Evolutionary conservation across 2,329 filamentous ascomycete genomes (phyloP).

Genomic region (Tolypocladium nubicola): DNA sequence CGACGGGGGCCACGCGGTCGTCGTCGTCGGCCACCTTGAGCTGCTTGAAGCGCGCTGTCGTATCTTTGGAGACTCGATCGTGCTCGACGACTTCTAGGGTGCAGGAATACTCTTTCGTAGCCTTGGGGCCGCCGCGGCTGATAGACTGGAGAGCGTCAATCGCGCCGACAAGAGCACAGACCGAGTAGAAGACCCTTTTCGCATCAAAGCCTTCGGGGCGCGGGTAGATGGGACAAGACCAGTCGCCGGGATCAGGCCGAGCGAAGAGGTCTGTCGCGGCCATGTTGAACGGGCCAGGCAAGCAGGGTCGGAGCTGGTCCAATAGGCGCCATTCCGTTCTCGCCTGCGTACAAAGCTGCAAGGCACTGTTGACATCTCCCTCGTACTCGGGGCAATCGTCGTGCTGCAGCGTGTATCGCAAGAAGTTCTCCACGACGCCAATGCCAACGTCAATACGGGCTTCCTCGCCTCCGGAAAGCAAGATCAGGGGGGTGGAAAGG

Average conservation of each 20-base stretch:
- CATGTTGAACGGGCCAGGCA: slow-evolving; percentile 76
- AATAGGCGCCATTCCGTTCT: slow-evolving; percentile 55
- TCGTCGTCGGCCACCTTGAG: slow-evolving; percentile 23
- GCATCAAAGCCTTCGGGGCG: slow-evolving; percentile 30
- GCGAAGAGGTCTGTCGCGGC: slow-evolving; percentile 61
- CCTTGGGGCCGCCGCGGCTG: slow-evolving; percentile 11
- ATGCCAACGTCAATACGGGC: slow-evolving; percentile 45
- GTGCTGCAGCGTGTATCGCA: slow-evolving; percentile 78
- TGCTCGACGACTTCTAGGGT: slow-evolving; percentile 52
- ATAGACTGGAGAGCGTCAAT: slow-evolving; percentile 19
- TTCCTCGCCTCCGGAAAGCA: slow-evolving; percentile 44
- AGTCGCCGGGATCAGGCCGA: slow-evolving; percentile 16
- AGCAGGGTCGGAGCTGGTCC: slow-evolving; percentile 32
- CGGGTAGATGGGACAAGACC: slow-evolving; percentile 14
- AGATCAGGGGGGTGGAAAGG: slow-evolving; percentile 51
- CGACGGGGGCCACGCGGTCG: slow-evolving; percentile 27
- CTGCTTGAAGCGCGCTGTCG: slow-evolving; percentile 32
- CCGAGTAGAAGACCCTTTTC: slow-evolving; percentile 30
- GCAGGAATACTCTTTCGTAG: slow-evolving; percentile 37
- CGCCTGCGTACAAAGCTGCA: slow-evolving; percentile 55
- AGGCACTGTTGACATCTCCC: slow-evolving; percentile 54
- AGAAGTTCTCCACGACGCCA: slow-evolving; percentile 70
- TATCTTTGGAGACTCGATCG: slow-evolving; percentile 29
- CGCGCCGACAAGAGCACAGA: slow-evolving; percentile 28
- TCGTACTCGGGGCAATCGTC: slow-evolving; percentile 76